Conservation (phyloP, 306 rosid genomes). For the Dalbergia cultrata region DNA sequence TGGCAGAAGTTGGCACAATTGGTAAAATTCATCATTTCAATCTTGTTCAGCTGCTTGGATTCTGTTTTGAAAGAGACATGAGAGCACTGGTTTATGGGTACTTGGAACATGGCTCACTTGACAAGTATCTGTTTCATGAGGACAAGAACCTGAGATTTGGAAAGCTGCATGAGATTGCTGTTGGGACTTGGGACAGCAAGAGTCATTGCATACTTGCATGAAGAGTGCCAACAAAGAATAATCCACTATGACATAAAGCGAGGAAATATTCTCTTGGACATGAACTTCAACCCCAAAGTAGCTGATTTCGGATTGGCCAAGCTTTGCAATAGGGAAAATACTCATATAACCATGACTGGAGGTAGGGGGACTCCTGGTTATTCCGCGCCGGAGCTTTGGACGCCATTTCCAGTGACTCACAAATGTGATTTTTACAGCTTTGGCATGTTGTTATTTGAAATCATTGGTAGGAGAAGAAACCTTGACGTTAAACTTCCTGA, state of each 20-base stretch:
- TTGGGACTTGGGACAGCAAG: constrained; percentile 65
- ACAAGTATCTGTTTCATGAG: constrained; percentile 51
- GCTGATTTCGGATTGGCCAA: constrained; percentile 71
- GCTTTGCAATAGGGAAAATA: constrained; percentile 51
- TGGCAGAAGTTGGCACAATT: constrained; percentile 53
- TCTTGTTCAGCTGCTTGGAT: constrained; percentile 57
- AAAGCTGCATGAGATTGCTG: constrained; percentile 60
- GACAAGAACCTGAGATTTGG: constrained; percentile 41
- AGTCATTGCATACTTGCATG: constrained; percentile 62
- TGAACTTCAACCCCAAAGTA: constrained; percentile 54
- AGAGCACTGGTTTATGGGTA: constrained; percentile 64
- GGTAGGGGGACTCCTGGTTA: constrained; percentile 70
- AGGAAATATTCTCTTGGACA: constrained; percentile 60
- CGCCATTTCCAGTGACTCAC: constrained; percentile 56
- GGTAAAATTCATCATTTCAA: constrained; percentile 59
- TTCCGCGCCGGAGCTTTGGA: constrained; percentile 65
- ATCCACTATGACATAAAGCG: constrained; percentile 71
- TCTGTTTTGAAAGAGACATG: constrained; percentile 53
- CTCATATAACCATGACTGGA: constrained; percentile 54
- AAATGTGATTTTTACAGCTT: constrained; percentile 71
- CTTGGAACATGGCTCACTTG: constrained; percentile 61
- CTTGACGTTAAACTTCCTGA: constrained; percentile 32
- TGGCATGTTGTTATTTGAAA: constrained; percentile 64
- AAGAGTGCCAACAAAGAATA: constrained; percentile 60
- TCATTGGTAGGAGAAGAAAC: constrained; percentile 61